Evolutionary conservation across 2,329 filamentous ascomycete species (phyloP).

Genomic region (Colletotrichum siamense): DNA sequence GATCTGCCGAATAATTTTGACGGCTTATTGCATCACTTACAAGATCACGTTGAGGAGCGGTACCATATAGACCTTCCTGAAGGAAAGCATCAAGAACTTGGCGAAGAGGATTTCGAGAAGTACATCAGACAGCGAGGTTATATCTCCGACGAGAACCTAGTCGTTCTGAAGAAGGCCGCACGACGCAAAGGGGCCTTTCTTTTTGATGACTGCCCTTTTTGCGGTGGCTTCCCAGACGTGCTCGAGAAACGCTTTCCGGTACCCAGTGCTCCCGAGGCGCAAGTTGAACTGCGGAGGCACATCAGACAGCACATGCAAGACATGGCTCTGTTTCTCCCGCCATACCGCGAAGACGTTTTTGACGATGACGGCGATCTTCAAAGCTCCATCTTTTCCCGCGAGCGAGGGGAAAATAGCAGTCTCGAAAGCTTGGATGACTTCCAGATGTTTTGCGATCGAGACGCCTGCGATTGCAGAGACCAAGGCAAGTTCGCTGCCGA

Average conservation of each 20-base stretch:
- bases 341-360: neutral
- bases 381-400: neutral
- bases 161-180: accelerated
- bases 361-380: neutral
- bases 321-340: accelerated
- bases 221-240: neutral
- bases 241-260: neutral
- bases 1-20: accelerated
- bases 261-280: neutral
- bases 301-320: neutral
- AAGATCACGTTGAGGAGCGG: neutral
- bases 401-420: neutral
- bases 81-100: accelerated
- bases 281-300: neutral
- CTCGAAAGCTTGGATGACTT: neutral
- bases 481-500: accelerated
- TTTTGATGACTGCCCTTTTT: neutral
- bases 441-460: accelerated
- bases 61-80: neutral
- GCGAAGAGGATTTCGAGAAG: neutral
- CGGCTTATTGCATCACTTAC: neutral
- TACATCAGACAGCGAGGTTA: accelerated
- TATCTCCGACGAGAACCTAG: neutral
- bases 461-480: neutral
- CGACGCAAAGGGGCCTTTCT: accelerated